Conservation (phyloP, 345 rosid species). For the Acer saccharum region DNA sequence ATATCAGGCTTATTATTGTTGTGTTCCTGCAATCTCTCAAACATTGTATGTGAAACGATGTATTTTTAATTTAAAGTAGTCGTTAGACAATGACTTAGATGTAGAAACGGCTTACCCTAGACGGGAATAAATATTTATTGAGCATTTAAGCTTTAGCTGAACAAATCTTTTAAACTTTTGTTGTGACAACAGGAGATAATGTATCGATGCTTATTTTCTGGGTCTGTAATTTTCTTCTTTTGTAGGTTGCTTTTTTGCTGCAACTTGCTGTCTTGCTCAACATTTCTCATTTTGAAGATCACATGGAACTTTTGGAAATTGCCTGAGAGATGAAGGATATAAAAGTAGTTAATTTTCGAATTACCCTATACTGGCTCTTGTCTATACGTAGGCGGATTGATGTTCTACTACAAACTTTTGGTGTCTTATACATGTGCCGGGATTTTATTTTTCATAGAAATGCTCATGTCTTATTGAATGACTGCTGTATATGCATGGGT, state of each 20-base stretch:
- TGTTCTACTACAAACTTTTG: slow-evolving; percentile 2
- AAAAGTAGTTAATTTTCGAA: slow-evolving; percentile 5
- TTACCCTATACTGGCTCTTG: slow-evolving; percentile 3
- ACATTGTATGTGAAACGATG: background rate
- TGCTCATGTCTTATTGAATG: background rate
- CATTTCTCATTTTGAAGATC: slow-evolving; percentile 10
- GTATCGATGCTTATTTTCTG: background rate
- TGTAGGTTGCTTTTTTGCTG: slow-evolving; percentile 21
- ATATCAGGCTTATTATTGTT: background rate
- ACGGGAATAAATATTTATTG: background rate
- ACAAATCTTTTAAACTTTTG: background rate
- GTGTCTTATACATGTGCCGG: background rate
- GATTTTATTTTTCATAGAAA: background rate
- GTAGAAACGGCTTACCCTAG: background rate
- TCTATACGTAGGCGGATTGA: background rate
- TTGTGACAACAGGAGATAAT: background rate
- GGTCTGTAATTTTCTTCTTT: slow-evolving; percentile 3
- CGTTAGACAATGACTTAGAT: background rate
- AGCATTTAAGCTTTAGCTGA: background rate
- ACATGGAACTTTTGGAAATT: background rate
- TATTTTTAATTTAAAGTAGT: background rate
- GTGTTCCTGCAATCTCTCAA: background rate
- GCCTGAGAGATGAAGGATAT: slow-evolving; percentile 17
- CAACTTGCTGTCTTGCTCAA: background rate
- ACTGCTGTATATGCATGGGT: slow-evolving; percentile 2